A percentile compares a stretch with the other conserved stretches of the same genome.
Conservation (phyloP, 805 yeast genomes). For the Kodamaea leandrae region DNA sequence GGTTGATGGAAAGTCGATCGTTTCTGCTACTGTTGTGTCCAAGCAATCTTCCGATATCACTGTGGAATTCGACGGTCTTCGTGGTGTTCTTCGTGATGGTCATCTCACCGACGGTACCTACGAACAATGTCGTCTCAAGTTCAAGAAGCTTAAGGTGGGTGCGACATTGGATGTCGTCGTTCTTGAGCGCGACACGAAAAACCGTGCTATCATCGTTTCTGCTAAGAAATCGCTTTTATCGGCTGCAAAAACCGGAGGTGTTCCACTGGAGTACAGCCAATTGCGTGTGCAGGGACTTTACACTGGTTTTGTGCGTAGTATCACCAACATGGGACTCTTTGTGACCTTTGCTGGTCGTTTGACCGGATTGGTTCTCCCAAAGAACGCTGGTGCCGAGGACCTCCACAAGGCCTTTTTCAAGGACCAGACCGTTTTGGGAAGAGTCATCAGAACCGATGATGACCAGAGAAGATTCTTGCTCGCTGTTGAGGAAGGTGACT, state of each 20-base stretch:
- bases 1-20: slow-evolving; percentile 59
- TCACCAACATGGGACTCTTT: slow-evolving; percentile 79
- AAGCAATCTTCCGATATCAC: slow-evolving; percentile 73
- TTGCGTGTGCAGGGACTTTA: slow-evolving; percentile 48
- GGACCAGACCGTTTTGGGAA: slow-evolving; percentile 70
- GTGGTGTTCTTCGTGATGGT: slow-evolving; percentile 71
- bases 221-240: slow-evolving; percentile 64
- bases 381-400: slow-evolving; percentile 56
- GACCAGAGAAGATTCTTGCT: slow-evolving; percentile 69
- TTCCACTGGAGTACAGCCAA: slow-evolving; percentile 64
- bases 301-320: slow-evolving; percentile 75
- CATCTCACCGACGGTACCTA: slow-evolving; percentile 75
- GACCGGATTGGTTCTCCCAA: slow-evolving; percentile 79
- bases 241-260: slow-evolving; percentile 50
- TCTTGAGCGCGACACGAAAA: slow-evolving; percentile 61
- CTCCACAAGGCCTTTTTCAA: slow-evolving; percentile 52
- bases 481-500: slow-evolving; percentile 46
- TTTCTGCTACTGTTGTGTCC: slow-evolving; percentile 62
- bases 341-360: slow-evolving; percentile 76
- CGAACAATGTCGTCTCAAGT: slow-evolving; percentile 65
- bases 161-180: slow-evolving; percentile 58
- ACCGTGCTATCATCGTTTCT: slow-evolving; percentile 60
- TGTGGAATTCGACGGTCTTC: slow-evolving; percentile 50
- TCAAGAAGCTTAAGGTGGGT: slow-evolving; percentile 66
- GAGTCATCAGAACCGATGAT: slow-evolving; percentile 65